Percentiles rank a stretch among this genome's conserved stretches.
These are phyloP conservation scores for Pleurotus cornucopiae DNA, from an alignment of 768 basidiomycete species.

Conservation along the genomic window DNA sequence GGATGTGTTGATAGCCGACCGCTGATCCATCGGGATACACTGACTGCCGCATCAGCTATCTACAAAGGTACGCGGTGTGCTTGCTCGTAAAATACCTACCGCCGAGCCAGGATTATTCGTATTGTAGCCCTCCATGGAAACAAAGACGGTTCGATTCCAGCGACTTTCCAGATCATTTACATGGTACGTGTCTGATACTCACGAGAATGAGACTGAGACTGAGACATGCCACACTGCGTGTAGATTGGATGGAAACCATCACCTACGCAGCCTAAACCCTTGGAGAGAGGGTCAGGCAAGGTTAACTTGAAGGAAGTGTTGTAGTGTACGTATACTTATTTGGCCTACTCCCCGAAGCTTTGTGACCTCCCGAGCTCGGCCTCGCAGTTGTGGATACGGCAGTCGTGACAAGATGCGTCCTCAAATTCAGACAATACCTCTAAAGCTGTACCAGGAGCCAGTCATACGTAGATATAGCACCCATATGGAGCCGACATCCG, in stretches of 20 bases:
- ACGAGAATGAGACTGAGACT: no score
- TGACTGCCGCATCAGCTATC: slow-evolving; percentile 88
- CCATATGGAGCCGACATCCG: no score
- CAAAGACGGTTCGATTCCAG: slow-evolving; percentile 81
- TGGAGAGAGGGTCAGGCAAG: slow-evolving; percentile 58
- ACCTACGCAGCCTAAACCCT: slow-evolving; percentile 58
- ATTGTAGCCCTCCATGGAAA: slow-evolving; percentile 75
- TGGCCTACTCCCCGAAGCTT: no score
- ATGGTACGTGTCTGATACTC: slow-evolving; percentile 46
- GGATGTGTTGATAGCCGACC: slow-evolving; percentile 38
- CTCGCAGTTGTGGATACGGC: no score
- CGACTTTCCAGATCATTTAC: slow-evolving; percentile 95
- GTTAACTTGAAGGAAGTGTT: slow-evolving; percentile 62
- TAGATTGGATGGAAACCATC: slow-evolving; percentile 86
- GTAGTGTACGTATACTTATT: slow-evolving; percentile 9
- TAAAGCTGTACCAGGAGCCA: no score
- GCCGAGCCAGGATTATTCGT: not conserved
- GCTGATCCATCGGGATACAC: slow-evolving; percentile 75
- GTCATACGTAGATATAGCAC: no score
- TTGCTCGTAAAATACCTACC: not conserved
- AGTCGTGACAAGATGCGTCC: no score
- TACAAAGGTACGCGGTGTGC: slow-evolving; percentile 65
- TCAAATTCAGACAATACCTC: no score
- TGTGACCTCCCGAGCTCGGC: no score
- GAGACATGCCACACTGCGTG: not conserved